Evolutionary conservation across 257 asterid species (phyloP).

Genomic region (Forsythia viridissima): DNA sequence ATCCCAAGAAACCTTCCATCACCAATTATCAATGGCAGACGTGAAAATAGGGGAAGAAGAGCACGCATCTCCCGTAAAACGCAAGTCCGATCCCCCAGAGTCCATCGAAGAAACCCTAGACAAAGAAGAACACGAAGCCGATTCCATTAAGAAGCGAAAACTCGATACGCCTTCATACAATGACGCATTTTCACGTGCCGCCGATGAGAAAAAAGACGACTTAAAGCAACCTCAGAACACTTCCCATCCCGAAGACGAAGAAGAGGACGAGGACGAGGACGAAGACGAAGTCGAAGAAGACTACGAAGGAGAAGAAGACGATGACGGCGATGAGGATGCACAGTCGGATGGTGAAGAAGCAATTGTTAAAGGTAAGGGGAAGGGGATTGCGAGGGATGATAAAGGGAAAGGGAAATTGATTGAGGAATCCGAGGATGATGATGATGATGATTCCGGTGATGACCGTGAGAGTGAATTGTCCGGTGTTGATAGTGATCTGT

Average conservation of each 20-base stretch:
- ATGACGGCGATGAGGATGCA: slow-evolving; percentile 16
- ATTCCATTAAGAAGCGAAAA: slow-evolving; percentile 33
- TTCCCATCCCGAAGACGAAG: slow-evolving; percentile 17
- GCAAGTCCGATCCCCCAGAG: slow-evolving; percentile 19
- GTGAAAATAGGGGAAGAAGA: slow-evolving; percentile 20
- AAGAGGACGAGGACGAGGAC: slow-evolving; percentile 20
- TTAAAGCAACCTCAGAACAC: not conserved
- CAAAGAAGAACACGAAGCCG: not conserved
- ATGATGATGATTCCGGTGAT: slow-evolving; percentile 31
- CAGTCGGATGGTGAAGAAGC: slow-evolving; percentile 21
- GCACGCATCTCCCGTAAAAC: slow-evolving; percentile 14
- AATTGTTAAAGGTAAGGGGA: slow-evolving; percentile 35
- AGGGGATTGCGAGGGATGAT: slow-evolving; percentile 37
- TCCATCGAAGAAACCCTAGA: not conserved
- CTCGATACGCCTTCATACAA: slow-evolving; percentile 2
- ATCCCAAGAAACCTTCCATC: slow-evolving; percentile 10
- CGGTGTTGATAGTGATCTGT: slow-evolving; percentile 34
- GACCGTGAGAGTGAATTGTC: slow-evolving; percentile 22
- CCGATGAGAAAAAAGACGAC: slow-evolving; percentile 1
- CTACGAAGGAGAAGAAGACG: slow-evolving; percentile 13
- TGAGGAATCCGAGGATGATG: slow-evolving; percentile 26
- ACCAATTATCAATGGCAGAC: slow-evolving; percentile 21
- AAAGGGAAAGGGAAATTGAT: slow-evolving; percentile 49
- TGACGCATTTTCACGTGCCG: not conserved
- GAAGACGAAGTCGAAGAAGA: slow-evolving; percentile 18